Percentiles rank a stretch among this genome's conserved stretches.
These are phyloP conservation scores for Amanita molliuscula DNA, from an alignment of 768 basidiomycete species.

Conservation along the genomic window DNA sequence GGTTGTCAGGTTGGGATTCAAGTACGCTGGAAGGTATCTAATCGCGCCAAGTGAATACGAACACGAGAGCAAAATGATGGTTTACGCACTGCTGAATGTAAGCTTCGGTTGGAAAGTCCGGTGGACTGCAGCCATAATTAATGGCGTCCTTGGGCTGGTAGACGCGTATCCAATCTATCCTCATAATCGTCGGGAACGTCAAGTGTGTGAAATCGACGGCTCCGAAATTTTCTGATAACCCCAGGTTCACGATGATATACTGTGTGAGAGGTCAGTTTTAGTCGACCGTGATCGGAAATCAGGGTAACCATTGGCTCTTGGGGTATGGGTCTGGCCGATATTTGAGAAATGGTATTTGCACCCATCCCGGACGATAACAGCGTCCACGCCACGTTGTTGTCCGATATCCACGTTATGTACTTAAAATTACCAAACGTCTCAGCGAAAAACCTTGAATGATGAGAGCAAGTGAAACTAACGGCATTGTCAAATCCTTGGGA, in stretches of 20 bases:
- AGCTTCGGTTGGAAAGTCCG: constrained; percentile 62
- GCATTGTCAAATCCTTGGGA: constrained; percentile 36
- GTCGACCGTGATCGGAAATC: constrained; percentile 1
- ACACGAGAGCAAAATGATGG: not conserved
- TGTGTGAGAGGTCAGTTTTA: constrained; percentile 23
- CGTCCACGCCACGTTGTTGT: constrained; percentile 58
- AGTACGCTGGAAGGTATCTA: constrained; percentile 62
- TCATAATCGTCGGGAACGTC: constrained; percentile 65
- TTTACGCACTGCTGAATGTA: constrained; percentile 64
- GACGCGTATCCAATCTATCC: constrained; percentile 81
- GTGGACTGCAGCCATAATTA: constrained; percentile 83
- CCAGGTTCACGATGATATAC: constrained; percentile 82
- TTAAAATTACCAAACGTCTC: constrained; percentile 14
- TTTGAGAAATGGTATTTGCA: constrained; percentile 43
- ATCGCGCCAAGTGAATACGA: not conserved
- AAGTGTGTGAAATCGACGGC: constrained; percentile 61
- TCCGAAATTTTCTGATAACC: constrained; percentile 73
- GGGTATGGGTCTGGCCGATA: constrained; percentile 59
- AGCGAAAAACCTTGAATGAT: not conserved
- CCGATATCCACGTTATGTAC: constrained; percentile 77
- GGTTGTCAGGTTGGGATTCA: constrained; percentile 71
- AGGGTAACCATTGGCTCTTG: constrained; percentile 71
- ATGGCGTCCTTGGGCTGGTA: constrained; percentile 65
- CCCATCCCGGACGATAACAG: constrained; percentile 52
- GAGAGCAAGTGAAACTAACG: constrained; percentile 24